phyloP scores from a whole-genome alignment of 1,284 basidiomycete genomes.

The Heterobasidion occidentale region DNA sequence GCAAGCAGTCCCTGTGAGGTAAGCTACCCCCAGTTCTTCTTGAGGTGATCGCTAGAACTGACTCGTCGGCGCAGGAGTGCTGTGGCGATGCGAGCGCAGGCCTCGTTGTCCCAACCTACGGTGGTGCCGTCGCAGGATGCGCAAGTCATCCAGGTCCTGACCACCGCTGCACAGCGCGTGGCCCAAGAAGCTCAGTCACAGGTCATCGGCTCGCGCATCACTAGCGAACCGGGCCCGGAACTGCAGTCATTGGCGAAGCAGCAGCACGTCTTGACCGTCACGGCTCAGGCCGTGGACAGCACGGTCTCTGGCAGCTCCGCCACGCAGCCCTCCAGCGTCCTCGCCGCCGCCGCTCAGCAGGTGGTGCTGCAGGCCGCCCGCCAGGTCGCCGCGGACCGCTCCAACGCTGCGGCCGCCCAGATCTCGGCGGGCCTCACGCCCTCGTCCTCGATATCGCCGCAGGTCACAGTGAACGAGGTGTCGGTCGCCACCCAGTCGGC shows the following conservation, averaged over 20 bases:
- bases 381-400: constrained; percentile 49
- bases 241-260: constrained; percentile 68
- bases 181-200: constrained; percentile 66
- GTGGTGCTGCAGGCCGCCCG: constrained; percentile 75
- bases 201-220: constrained; percentile 39
- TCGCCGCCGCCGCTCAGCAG: constrained; percentile 68
- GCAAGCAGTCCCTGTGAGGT: constrained; percentile 30
- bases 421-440: constrained; percentile 30
- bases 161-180: constrained; percentile 66
- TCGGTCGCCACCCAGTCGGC: constrained; percentile 70
- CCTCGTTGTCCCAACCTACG: constrained; percentile 16
- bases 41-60: neutral
- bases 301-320: constrained; percentile 41
- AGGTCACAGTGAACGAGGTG: constrained; percentile 69
- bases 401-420: constrained; percentile 31
- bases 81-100: constrained; percentile 17
- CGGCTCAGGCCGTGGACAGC: constrained; percentile 67
- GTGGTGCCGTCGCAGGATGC: constrained; percentile 34
- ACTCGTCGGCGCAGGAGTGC: constrained; percentile 4
- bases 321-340: constrained; percentile 32
- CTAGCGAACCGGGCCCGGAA: constrained; percentile 39
- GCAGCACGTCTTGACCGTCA: constrained; percentile 70
- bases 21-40: constrained; percentile 10
- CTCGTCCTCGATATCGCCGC: constrained; percentile 35
- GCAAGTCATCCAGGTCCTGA: constrained; percentile 69